These are phyloP conservation scores for Malassezia sympodialis DNA, from an alignment of 1,284 basidiomycete species.

Conservation along the genomic window DNA sequence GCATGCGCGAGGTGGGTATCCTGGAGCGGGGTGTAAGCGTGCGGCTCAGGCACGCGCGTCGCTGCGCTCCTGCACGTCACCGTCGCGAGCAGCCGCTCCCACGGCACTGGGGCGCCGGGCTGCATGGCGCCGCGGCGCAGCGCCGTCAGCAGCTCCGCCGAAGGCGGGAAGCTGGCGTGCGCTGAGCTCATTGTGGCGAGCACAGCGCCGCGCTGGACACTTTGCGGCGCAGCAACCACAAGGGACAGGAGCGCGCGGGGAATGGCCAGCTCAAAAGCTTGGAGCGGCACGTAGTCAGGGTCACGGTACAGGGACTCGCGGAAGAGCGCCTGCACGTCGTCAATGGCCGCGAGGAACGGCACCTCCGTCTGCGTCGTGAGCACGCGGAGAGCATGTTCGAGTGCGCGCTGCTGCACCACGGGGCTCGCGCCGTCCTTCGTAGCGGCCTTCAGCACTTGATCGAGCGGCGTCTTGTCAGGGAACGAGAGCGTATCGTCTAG, in stretches of 20 bases:
- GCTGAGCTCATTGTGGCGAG: constrained; percentile 26
- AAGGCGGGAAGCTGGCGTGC: constrained; percentile 25
- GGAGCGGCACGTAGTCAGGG: constrained; percentile 63
- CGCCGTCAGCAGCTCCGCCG: constrained; percentile 25
- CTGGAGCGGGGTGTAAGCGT: constrained; percentile 31
- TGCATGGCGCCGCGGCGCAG: constrained; percentile 11
- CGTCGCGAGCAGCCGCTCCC: constrained; percentile 1
- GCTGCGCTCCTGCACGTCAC: constrained; percentile 7
- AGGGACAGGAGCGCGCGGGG: constrained; percentile 53
- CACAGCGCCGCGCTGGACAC: constrained; percentile 20
- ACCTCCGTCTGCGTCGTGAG: constrained; percentile 60
- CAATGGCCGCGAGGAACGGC: constrained; percentile 71
- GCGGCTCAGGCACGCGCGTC: constrained; percentile 21
- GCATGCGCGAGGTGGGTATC: constrained; percentile 26
- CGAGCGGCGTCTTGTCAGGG: constrained; percentile 21
- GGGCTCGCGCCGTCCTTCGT: constrained; percentile 3
- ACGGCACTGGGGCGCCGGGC: constrained; percentile 10
- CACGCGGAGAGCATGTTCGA: constrained; percentile 60
- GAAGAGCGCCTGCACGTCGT: constrained; percentile 76
- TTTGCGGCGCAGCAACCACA: constrained; percentile 14
- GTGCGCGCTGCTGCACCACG: constrained; percentile 52
- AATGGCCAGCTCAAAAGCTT: constrained; percentile 69
- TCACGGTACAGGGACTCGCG: constrained; percentile 64
- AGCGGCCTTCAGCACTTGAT: constrained; percentile 15
- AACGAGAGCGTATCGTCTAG: constrained; percentile 19